Evolutionary conservation across 2,329 filamentous ascomycete species (phyloP).

Genomic region (Penicillium sp.): DNA sequence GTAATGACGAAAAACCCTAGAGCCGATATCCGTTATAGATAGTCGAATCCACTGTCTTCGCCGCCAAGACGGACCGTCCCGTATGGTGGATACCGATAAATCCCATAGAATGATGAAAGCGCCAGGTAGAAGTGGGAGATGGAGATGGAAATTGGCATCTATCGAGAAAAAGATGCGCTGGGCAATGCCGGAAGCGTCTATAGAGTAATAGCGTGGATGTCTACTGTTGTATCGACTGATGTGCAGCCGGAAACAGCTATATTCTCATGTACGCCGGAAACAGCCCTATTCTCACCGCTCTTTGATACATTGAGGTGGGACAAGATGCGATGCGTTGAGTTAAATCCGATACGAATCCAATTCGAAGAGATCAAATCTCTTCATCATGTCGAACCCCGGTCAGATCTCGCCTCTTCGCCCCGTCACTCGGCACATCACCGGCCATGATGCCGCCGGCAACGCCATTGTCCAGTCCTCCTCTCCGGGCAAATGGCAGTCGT

Average conservation of each 20-base stretch:
- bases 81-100: not conserved
- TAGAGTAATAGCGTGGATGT: not conserved
- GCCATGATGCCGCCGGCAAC: conserved; percentile 33
- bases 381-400: conserved; percentile 19
- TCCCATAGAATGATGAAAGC: too few species aligned
- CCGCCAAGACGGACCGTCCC: not conserved
- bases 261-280: not conserved
- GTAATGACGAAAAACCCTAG: not conserved
- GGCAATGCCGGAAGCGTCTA: not conserved
- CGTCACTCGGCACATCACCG: conserved; percentile 35
- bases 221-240: not conserved
- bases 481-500: conserved; percentile 25
- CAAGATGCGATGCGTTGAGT: not conserved
- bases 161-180: not conserved
- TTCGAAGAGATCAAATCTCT: not conserved
- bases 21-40: not conserved
- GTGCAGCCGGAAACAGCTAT: not conserved
- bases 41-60: not conserved
- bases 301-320: not conserved
- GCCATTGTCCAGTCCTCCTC: conserved; percentile 36
- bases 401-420: conserved; percentile 27
- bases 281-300: not conserved
- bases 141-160: not conserved
- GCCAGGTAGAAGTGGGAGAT: not conserved
- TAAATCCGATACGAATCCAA: conserved; percentile 12